A percentile compares a stretch with the other conserved stretches of the same genome.
phyloP scores from a whole-genome alignment of 2,329 filamentous ascomycete genomes.

The Penicillium sp. region DNA sequence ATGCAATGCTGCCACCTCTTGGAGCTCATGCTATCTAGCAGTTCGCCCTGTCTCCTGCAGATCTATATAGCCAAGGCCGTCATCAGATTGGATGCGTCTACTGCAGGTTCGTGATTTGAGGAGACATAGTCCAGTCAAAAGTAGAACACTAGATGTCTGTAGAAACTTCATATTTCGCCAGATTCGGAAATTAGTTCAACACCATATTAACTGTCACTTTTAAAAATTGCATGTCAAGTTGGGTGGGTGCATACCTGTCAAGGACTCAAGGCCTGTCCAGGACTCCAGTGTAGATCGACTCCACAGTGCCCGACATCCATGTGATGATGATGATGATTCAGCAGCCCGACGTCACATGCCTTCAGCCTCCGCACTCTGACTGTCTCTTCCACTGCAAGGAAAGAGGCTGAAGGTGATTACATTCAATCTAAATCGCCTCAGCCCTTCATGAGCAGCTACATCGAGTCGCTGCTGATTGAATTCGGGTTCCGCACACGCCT shows the following conservation, averaged over 20 bases:
- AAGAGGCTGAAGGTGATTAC: slow-evolving; percentile 4
- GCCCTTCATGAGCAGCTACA: slow-evolving; percentile 48
- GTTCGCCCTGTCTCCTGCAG: not conserved
- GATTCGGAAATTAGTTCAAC: not conserved
- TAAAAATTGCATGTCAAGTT: not conserved
- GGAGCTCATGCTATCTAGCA: not conserved
- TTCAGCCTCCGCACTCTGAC: not conserved
- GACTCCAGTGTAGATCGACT: too few relatives aligned
- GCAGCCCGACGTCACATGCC: slow-evolving; percentile 23
- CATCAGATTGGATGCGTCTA: slow-evolving; percentile 4
- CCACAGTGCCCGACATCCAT: not conserved
- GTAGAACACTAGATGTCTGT: not conserved
- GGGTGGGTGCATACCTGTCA: not conserved
- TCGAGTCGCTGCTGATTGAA: slow-evolving; percentile 48
- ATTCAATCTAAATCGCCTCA: slow-evolving; percentile 23
- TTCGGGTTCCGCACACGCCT: slow-evolving; percentile 46
- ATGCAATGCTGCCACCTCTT: not conserved
- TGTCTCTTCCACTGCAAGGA: not conserved
- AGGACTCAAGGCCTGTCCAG: not conserved
- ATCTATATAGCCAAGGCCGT: not conserved
- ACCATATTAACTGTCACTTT: not conserved
- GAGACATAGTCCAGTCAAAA: not conserved
- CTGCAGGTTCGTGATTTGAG: slow-evolving; percentile 6
- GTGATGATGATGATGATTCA: slow-evolving; percentile 31
- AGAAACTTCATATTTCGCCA: not conserved